Evolutionary conservation across 768 basidiomycete genomes (phyloP).

Genomic region (Pleurotus pulmonarius): DNA sequence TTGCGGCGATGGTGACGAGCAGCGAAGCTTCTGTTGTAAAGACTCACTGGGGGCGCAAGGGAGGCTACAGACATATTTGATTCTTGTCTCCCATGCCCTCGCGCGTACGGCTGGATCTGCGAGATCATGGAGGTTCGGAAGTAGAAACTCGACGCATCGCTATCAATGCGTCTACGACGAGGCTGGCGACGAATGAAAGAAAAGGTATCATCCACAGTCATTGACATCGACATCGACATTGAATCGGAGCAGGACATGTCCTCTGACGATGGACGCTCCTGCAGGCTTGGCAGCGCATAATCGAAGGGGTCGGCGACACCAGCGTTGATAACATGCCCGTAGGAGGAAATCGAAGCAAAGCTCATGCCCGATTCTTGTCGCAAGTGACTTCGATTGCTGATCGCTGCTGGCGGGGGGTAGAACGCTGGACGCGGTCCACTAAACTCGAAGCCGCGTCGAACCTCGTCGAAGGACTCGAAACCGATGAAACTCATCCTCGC

Average conservation of each 20-base stretch:
- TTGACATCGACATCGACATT: constrained; percentile 46
- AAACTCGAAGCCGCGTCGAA: constrained; percentile 79
- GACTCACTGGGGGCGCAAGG: constrained; percentile 62
- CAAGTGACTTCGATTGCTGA: constrained; percentile 34
- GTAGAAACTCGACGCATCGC: constrained; percentile 77
- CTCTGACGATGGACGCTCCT: constrained; percentile 55
- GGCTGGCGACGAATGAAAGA: constrained; percentile 45
- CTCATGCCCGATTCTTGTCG: constrained; percentile 63
- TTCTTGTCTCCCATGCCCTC: constrained; percentile 58
- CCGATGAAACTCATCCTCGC: constrained; percentile 69
- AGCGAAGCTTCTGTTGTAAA: constrained; percentile 65
- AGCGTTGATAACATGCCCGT: constrained; percentile 60
- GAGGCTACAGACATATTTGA: constrained; percentile 55
- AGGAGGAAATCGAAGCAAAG: constrained; percentile 78
- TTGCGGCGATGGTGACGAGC: constrained; percentile 38
- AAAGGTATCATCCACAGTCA: constrained; percentile 73
- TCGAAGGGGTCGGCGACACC: constrained; percentile 74
- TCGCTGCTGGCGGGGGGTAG: constrained; percentile 48
- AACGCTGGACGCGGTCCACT: constrained; percentile 57
- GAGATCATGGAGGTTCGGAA: constrained; percentile 43
- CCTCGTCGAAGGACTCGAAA: constrained; percentile 72
- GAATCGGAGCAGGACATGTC: constrained; percentile 35
- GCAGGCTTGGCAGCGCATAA: constrained; percentile 53
- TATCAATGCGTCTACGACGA: constrained; percentile 57
- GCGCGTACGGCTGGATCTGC: constrained; percentile 28